Conservation (phyloP, 2,329 filamentous ascomycete species). For the Fusarium tricinctum region DNA sequence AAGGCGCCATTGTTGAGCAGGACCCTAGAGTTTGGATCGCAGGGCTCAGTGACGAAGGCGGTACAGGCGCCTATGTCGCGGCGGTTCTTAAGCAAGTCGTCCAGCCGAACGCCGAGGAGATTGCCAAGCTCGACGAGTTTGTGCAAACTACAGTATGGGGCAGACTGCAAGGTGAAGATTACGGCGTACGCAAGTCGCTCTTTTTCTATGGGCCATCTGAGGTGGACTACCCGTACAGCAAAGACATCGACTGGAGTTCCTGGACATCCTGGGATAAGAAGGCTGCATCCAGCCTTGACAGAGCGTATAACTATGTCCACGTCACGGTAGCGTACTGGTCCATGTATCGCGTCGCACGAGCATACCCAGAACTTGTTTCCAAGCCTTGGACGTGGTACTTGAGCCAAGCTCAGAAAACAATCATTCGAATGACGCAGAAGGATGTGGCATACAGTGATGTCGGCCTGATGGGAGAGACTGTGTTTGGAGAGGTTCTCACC, state of each 20-base stretch:
- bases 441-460: constrained; percentile 61
- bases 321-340: constrained; percentile 69
- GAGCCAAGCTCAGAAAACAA: constrained; percentile 65
- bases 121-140: constrained; percentile 68
- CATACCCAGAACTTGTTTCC: constrained; percentile 61
- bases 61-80: constrained; percentile 68
- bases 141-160: constrained; percentile 65
- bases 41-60: constrained; percentile 71
- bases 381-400: constrained; percentile 69
- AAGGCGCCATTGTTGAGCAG: constrained; percentile 58
- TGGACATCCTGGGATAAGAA: constrained; percentile 67
- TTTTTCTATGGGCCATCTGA: constrained; percentile 68
- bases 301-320: constrained; percentile 73
- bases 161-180: constrained; percentile 62
- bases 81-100: constrained; percentile 67
- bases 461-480: constrained; percentile 72
- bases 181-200: constrained; percentile 66
- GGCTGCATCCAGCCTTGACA: constrained; percentile 60
- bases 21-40: constrained; percentile 69
- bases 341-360: constrained; percentile 67
- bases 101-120: constrained; percentile 63
- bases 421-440: constrained; percentile 56
- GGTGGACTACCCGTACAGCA: constrained; percentile 60
- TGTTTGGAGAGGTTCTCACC: constrained; percentile 66
- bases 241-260: constrained; percentile 61